These are phyloP conservation scores for Botrytis deweyae DNA, from an alignment of 2,329 filamentous ascomycete species.

Conservation along the genomic window DNA sequence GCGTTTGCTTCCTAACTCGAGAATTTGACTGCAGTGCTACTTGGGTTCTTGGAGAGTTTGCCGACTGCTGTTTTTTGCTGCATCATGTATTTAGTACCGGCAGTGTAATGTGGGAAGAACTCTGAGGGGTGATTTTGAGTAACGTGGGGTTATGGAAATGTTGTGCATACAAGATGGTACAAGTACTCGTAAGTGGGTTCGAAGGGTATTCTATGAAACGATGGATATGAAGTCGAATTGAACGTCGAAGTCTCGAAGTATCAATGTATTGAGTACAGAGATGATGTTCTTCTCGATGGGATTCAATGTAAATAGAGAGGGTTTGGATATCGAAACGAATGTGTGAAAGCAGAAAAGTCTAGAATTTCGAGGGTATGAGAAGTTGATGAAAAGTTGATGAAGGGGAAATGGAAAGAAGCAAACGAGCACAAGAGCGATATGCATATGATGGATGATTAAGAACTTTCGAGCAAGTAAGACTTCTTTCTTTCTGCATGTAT, in stretches of 20 bases:
- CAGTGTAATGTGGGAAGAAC: conserved; percentile 11
- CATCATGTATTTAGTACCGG: conserved; percentile 17
- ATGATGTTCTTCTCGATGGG: neutral
- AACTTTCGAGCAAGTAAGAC: conserved; percentile 1
- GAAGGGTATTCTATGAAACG: neutral
- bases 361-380: neutral
- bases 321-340: neutral
- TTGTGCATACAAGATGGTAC: conserved; percentile 15
- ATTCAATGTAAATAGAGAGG: neutral
- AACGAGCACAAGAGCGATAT: conserved; percentile 4
- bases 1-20: conserved; percentile 1
- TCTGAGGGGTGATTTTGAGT: conserved; percentile 17
- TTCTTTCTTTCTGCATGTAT: conserved; percentile 16
- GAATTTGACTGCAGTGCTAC: conserved; percentile 5
- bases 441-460: neutral
- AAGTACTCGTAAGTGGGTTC: neutral
- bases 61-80: conserved; percentile 11
- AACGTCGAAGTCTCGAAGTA: neutral
- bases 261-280: neutral
- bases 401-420: neutral
- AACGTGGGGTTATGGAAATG: conserved; percentile 15
- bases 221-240: neutral
- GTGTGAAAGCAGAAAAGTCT: neutral
- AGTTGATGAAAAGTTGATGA: neutral
- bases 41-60: conserved; percentile 1